phyloP scores from a whole-genome alignment of 1,284 basidiomycete genomes.

The Inonotus obliquus region DNA sequence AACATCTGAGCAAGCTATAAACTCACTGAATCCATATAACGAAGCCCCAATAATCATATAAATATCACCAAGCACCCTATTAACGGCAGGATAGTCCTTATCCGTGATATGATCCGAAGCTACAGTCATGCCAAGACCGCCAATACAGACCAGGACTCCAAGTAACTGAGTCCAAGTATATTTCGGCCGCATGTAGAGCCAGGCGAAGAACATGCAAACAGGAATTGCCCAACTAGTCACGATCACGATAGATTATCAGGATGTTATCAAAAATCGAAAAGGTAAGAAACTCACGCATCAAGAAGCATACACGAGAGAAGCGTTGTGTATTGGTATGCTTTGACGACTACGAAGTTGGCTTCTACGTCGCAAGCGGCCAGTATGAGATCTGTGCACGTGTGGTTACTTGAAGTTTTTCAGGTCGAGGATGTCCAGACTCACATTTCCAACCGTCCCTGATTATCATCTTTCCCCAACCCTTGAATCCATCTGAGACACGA shows the following conservation, averaged over 20 bases:
- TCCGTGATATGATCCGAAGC: conserved; percentile 65
- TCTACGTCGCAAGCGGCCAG: conserved; percentile 79
- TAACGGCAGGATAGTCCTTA: conserved; percentile 63
- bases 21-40: conserved; percentile 78
- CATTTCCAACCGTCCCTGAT: conserved; percentile 81
- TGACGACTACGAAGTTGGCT: conserved; percentile 80
- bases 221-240: conserved; percentile 75
- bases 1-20: background rate
- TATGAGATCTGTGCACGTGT: conserved; percentile 53
- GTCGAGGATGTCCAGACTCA: conserved; percentile 31
- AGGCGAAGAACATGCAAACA: conserved; percentile 76
- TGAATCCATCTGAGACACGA: conserved; percentile 58
- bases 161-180: conserved; percentile 81
- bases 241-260: background rate
- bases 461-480: conserved; percentile 73
- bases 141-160: conserved; percentile 72
- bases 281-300: conserved; percentile 57
- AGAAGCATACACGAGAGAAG: conserved; percentile 83
- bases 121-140: conserved; percentile 74
- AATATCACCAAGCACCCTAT: conserved; percentile 72
- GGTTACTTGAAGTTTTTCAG: background rate
- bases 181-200: conserved; percentile 72
- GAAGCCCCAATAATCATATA: conserved; percentile 85
- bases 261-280: background rate
- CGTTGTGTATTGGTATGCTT: conserved; percentile 84